Percentiles rank a stretch among this genome's conserved stretches.
phyloP scores from a whole-genome alignment of 2,329 filamentous ascomycete species.

The Cladosporium sp. region DNA sequence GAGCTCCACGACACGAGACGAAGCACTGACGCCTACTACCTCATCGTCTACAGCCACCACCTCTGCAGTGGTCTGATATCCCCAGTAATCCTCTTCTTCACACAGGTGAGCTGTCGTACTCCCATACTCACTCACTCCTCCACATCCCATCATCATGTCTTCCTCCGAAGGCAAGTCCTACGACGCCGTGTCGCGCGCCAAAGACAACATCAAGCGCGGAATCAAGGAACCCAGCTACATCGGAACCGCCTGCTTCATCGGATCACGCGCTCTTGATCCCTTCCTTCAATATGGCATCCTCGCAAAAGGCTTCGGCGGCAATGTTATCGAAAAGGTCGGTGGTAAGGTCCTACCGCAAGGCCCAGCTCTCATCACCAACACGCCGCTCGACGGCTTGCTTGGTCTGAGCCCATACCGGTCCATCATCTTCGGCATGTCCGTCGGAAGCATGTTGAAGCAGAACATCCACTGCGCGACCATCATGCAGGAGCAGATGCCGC shows the following conservation, averaged over 20 bases:
- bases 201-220: conserved; percentile 35
- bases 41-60: background rate
- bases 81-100: background rate
- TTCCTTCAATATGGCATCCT: conserved; percentile 49
- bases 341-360: conserved; percentile 41
- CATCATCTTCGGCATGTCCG: conserved; percentile 51
- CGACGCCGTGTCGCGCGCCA: conserved; percentile 7
- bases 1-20: background rate
- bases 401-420: conserved; percentile 49
- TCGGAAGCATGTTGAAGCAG: conserved; percentile 53
- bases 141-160: conserved; percentile 14
- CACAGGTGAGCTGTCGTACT: no score
- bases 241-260: conserved; percentile 40
- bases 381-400: conserved; percentile 38
- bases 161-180: conserved; percentile 5
- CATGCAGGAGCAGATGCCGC: conserved; percentile 49
- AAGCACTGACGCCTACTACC: background rate
- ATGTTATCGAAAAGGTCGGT: conserved; percentile 45
- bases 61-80: no score
- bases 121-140: background rate
- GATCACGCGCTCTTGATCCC: conserved; percentile 45
- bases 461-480: conserved; percentile 49
- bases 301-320: conserved; percentile 37
- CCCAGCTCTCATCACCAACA: conserved; percentile 37
- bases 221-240: conserved; percentile 36